A percentile compares a stretch with the other conserved stretches of the same genome.
Evolutionary conservation across 306 rosid species (phyloP).

Genomic region (Trifolium fragiferum): DNA sequence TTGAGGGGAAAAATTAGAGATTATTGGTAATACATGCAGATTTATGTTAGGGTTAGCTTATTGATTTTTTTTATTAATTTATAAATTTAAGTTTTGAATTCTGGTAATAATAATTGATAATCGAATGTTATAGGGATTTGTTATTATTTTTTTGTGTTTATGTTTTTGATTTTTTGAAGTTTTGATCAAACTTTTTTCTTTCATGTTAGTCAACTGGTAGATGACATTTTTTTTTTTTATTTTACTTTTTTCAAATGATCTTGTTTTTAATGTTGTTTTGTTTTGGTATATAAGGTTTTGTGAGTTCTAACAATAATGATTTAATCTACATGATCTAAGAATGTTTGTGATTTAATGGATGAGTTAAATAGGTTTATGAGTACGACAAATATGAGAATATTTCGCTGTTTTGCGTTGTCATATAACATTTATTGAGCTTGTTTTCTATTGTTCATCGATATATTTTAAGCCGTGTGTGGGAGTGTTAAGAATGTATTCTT

Average conservation of each 20-base stretch:
- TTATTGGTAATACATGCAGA: neutral
- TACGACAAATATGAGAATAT: neutral
- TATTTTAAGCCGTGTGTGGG: neutral
- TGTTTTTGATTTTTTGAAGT: slow-evolving; percentile 10
- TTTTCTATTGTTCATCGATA: slow-evolving; percentile 11
- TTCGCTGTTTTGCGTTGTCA: neutral
- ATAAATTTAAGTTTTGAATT: neutral
- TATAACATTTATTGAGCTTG: slow-evolving; percentile 3
- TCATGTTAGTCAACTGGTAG: neutral
- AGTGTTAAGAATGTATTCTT: neutral
- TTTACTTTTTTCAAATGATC: neutral
- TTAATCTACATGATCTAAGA: slow-evolving; percentile 4
- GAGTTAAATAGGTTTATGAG: neutral
- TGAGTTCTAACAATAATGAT: neutral
- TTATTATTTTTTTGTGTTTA: neutral
- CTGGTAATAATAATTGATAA: neutral
- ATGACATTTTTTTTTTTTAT: neutral
- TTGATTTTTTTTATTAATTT: slow-evolving; percentile 16
- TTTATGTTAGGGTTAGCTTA: slow-evolving; percentile 8
- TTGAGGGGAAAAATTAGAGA: neutral
- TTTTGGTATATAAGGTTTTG: neutral
- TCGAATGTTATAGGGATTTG: slow-evolving; percentile 3
- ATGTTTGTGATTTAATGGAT: slow-evolving; percentile 29
- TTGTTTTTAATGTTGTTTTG: slow-evolving; percentile 3
- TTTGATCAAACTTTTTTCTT: neutral